Evolutionary conservation across 257 asterid genomes (phyloP).

Genomic region (Solanum pennellii): DNA sequence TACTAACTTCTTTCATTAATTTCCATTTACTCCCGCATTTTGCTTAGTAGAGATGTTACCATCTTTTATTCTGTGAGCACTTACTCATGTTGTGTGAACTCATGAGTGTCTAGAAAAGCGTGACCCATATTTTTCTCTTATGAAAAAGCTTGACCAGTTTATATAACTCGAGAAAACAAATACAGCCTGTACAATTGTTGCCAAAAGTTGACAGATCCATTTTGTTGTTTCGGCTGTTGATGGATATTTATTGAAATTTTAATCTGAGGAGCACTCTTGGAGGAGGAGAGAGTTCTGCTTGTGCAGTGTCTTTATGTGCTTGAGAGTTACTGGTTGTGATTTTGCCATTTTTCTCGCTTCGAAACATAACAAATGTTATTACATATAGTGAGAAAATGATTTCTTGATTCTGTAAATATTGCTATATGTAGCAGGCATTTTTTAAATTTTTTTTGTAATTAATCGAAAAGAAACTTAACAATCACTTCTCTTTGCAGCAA

Average conservation of each 20-base stretch:
- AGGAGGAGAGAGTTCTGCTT: neutral
- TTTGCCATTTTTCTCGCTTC: neutral
- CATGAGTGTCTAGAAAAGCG: neutral
- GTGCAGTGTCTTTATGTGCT: neutral
- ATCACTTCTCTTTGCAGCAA: constrained; percentile 45
- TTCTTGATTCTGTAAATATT: neutral
- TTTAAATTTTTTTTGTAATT: neutral
- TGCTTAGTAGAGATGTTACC: neutral
- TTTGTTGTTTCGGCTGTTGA: neutral
- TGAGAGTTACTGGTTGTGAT: neutral
- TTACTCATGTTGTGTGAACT: neutral
- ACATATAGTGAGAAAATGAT: neutral
- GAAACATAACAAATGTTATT: neutral
- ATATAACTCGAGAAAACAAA: neutral
- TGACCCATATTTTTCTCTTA: neutral
- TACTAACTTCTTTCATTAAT: neutral
- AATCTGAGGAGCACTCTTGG: neutral
- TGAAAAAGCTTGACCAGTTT: neutral
- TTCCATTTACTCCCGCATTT: neutral
- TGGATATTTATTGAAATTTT: neutral
- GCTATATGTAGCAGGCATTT: neutral
- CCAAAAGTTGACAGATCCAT: neutral
- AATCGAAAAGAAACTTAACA: neutral
- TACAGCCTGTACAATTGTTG: neutral
- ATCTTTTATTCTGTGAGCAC: neutral